A percentile compares a stretch with the other conserved stretches of the same genome.
Conservation (phyloP, 139 green algal species). For the Picochlorum costavermella region DNA sequence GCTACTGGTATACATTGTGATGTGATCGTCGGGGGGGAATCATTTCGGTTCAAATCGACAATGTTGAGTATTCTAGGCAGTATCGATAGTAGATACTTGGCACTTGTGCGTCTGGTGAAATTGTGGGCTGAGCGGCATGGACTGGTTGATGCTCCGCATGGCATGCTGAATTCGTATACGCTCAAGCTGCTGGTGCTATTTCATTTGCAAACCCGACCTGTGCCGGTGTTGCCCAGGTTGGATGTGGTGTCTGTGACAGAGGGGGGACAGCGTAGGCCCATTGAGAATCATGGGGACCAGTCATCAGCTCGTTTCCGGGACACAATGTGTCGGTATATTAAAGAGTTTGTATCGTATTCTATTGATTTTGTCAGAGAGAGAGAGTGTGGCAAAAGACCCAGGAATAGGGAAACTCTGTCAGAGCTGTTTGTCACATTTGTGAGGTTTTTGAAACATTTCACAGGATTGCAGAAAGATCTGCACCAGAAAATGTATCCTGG, state of each 20-base stretch:
- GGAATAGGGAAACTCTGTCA: conserved; percentile 1
- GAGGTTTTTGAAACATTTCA: background rate
- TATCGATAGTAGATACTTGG: conserved; percentile 29
- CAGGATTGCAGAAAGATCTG: background rate
- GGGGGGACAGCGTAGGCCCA: too few species aligned
- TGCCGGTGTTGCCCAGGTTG: conserved; percentile 36
- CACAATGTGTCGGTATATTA: too few species aligned
- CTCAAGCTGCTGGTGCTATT: conserved; percentile 60
- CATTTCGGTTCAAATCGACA: conserved; percentile 19
- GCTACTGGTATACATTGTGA: conserved; percentile 40
- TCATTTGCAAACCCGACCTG: conserved; percentile 33
- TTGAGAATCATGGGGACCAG: too few species aligned
- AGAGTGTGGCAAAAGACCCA: background rate
- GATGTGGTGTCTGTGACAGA: conserved; percentile 12
- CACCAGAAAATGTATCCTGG: background rate
- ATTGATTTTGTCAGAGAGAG: too few species aligned
- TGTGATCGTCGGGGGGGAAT: conserved; percentile 33
- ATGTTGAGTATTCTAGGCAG: conserved; percentile 22
- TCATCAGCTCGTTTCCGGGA: too few species aligned
- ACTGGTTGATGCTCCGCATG: conserved; percentile 57
- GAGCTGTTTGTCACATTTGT: conserved; percentile 1
- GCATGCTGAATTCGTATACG: conserved; percentile 73
- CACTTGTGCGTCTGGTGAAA: conserved; percentile 63
- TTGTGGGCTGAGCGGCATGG: conserved; percentile 55
- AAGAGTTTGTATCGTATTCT: too few species aligned